These are phyloP conservation scores for Inga laurina DNA, from an alignment of 306 rosid species.

Conservation along the genomic window DNA sequence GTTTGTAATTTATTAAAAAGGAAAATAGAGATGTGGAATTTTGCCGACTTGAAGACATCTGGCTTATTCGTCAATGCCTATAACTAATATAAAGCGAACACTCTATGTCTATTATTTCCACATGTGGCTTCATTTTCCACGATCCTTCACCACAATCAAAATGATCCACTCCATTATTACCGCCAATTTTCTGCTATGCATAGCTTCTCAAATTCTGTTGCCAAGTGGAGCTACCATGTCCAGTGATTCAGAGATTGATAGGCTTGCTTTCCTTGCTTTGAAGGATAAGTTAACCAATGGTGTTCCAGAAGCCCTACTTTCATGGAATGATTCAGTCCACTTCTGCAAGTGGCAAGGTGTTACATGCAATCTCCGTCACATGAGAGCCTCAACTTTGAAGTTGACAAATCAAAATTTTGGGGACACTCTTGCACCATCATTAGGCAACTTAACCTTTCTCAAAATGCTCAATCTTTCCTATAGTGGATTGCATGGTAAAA, in stretches of 20 bases:
- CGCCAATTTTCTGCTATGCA: neutral
- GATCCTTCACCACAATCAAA: neutral
- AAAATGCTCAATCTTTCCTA: neutral
- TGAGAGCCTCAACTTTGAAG: constrained; percentile 25
- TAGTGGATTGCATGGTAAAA: neutral
- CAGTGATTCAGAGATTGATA: constrained; percentile 24
- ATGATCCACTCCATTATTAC: neutral
- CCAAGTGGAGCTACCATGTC: neutral
- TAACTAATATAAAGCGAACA: too few species aligned
- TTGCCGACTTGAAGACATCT: too few species aligned
- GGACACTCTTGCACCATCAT: constrained; percentile 23
- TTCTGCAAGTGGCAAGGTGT: constrained; percentile 39
- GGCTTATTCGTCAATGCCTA: too few species aligned
- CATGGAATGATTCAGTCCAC: constrained; percentile 39
- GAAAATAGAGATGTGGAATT: too few species aligned
- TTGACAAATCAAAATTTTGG: constrained; percentile 22
- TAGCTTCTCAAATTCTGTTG: neutral
- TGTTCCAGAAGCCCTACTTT: constrained; percentile 15
- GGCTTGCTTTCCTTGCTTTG: neutral
- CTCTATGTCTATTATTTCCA: too few species aligned
- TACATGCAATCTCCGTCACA: constrained; percentile 23
- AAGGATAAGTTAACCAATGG: constrained; percentile 31
- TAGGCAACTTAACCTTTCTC: constrained; percentile 20
- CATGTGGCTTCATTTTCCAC: neutral
- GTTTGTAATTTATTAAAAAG: too few species aligned